Evolutionary conservation across 768 basidiomycete genomes (phyloP), one percentile per base, ranked within the genome.

Genomic region (Phlebiopsis gigantea): DNA sequence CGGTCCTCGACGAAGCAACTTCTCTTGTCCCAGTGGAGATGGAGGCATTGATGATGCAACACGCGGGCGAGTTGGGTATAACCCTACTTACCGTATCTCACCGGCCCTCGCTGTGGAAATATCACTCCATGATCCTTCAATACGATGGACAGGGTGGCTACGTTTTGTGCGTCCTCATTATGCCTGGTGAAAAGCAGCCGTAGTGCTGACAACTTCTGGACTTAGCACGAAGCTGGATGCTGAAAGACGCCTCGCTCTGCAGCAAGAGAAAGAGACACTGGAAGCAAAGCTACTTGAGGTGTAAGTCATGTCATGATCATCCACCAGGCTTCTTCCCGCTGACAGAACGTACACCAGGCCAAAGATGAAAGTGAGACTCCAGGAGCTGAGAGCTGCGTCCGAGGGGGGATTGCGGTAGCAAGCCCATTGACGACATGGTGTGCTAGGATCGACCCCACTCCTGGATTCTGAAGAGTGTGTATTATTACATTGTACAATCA

Each of bases 141-240:
- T 93, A 91, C 66, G 92, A 98, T 64, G 96, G 96, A 6, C 87
- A 91, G 70, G 96, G 96, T 30, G 91, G 91, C 59, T 98, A 98
- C 72, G 83, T 94, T 19, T 99, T 98, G 93, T 93, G 64, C 59
- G 91, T 80, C 7, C 48, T 24, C 48, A 30, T 48, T 52, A 29
- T 29, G 10, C 14, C 42, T 41, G 46, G n/a, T 19, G 29, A 25
- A 8, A 42, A 21, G 24, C 19, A 34, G 25, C 48, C 9, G 48
- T 31, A 25, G 21, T 50, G 42, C n/a, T n/a, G 34, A 17, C 34
- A 17, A 46, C 39, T 22, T 41, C 28, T 53, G 29, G 31, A 60
- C 42, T 56, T 64, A 95, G 93, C 71, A 93, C 92, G 22, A 85
- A 88, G 66, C 75, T 98, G 31, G 89, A 98, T 66, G 88, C 93